These are phyloP conservation scores for Ilex asprella DNA, from an alignment of 257 asterid species.

Conservation along the genomic window DNA sequence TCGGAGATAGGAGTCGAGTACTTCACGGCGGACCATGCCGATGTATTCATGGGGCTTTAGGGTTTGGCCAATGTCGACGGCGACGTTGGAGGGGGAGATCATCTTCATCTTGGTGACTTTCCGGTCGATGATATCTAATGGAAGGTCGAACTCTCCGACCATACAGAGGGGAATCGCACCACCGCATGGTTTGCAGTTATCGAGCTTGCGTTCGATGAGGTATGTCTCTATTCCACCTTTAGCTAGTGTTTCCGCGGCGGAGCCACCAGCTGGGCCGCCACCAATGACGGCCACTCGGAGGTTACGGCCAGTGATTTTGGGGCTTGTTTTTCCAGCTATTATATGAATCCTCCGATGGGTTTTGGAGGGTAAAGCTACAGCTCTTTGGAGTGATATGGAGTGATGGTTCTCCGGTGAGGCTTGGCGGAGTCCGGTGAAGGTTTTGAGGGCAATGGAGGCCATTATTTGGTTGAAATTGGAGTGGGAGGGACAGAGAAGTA, in stretches of 20 bases:
- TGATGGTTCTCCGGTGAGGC: constrained; percentile 41
- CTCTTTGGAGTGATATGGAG: constrained; percentile 20
- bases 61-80: constrained; percentile 82
- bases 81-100: constrained; percentile 92
- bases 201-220: constrained; percentile 76
- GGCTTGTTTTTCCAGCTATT: constrained; percentile 64
- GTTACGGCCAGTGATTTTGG: constrained; percentile 76
- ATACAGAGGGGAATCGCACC: constrained; percentile 93
- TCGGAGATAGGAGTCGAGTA: constrained; percentile 79
- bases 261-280: constrained; percentile 93
- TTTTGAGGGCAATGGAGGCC: constrained; percentile 73
- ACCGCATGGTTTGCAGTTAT: constrained; percentile 95
- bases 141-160: constrained; percentile 95
- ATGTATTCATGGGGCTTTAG: constrained; percentile 89
- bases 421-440: constrained; percentile 88
- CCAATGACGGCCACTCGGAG: constrained; percentile 89
- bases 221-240: constrained; percentile 81
- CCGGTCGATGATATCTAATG: constrained; percentile 82
- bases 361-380: constrained; percentile 5
- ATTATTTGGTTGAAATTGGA: constrained; percentile 13
- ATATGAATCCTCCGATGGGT: constrained; percentile 33
- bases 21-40: constrained; percentile 96
- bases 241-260: constrained; percentile 82
- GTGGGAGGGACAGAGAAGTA: constrained; percentile 4
- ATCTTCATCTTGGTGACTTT: constrained; percentile 87